Base-by-base conservation (phyloP, 345 rosid genomes). In the Gossypium raimondii region DNA sequence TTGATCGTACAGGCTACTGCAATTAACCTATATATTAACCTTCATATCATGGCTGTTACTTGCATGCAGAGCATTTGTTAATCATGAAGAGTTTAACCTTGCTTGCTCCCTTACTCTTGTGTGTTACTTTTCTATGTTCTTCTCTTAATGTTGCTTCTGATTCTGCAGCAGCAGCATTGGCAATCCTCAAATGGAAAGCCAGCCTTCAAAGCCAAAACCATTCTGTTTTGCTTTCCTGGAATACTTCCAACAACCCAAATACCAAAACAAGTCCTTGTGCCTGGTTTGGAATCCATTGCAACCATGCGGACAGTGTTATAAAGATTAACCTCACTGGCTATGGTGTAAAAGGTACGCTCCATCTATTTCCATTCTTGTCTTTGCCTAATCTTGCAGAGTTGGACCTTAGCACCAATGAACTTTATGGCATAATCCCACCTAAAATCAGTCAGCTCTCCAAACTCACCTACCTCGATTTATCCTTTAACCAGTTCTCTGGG, bases 101-200 rank as follows among this genome's bases (percentile, higher is more conserved):
- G 22, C 22, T 20, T 20, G 22, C 22, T 20, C 22, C 22, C 22
- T 20, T 20, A 20, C 22, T 20, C 22, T 20, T 20, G 22, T 20
- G 22, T 20, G 22, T 20, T 20, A 20, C 1, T 20, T 20, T 20
- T 0, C 22, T 20, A 20, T 20, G 22, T 20, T 20, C 22, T 20
- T 20, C 22, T 20, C 22, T 20, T 20, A 20, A 20, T 20, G 22
- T 20, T 20, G 22, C 22, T 20, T 20, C 22, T 20, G 22, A 20
- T 20, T 20, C 22, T 20, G 22, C 22, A 20, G 22, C 22, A 20
- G 77, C 68, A 71, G 73, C 73, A 0, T 20, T 70, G 17, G 78
- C 78, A 27, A 75, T 79, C 17, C 78, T 79, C n/a, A 41, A 58
- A 70, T 79, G 78, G 76, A 79, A 75, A 75, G 29, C 44, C 48